Evolutionary conservation across 2,329 filamentous ascomycete genomes (phyloP).

Genomic region (Beauveria sp.): DNA sequence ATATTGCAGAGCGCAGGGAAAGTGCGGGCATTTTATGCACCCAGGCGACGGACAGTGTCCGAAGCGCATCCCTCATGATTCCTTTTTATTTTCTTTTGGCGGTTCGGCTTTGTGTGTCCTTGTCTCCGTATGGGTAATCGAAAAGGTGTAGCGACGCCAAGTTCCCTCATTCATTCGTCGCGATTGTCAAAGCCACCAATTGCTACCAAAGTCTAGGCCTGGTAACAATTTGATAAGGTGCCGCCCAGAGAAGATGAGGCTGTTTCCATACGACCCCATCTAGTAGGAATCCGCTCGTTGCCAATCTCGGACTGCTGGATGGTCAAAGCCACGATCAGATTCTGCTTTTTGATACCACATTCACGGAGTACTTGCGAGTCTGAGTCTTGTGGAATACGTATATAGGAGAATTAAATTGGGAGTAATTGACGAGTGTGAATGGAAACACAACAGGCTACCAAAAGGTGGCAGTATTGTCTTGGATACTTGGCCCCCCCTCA

Average conservation of each 20-base stretch:
- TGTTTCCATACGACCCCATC: conserved; percentile 3
- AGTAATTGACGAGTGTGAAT: too few relatives aligned
- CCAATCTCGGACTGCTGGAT: not conserved
- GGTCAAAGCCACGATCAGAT: not conserved
- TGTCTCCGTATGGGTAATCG: not conserved
- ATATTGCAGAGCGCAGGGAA: not conserved
- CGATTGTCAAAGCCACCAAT: not conserved
- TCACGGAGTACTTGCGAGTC: not conserved
- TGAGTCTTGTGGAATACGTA: not conserved
- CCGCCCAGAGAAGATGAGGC: not conserved
- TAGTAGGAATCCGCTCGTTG: not conserved
- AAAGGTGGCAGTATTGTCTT: not conserved
- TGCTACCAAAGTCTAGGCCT: not conserved
- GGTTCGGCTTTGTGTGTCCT: not conserved
- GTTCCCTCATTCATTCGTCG: not conserved
- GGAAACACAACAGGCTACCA: too few relatives aligned
- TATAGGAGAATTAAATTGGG: too few relatives aligned
- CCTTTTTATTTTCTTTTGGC: not conserved
- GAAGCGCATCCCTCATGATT: not conserved
- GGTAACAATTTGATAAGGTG: not conserved
- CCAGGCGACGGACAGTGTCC: not conserved
- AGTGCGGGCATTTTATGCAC: not conserved
- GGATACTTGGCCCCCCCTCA: not conserved
- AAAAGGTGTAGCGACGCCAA: not conserved
- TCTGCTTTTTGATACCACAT: too few relatives aligned